Evolutionary conservation across 2,329 filamentous ascomycete species (phyloP), one percentile per base, ranked within the genome.

Genomic region (Cladophialophora chaetospira): DNA sequence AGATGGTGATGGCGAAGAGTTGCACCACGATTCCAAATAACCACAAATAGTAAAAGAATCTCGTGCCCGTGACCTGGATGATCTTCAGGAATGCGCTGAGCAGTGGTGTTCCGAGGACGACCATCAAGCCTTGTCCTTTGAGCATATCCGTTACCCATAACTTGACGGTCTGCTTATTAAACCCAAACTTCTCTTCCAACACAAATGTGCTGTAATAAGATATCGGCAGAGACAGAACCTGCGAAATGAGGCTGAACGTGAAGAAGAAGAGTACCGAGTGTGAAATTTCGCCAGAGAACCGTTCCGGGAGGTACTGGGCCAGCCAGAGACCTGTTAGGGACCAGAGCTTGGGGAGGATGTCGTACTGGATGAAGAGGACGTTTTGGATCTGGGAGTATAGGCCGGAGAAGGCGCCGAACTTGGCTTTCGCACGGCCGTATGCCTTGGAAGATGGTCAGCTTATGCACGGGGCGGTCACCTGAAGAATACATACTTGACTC

Each of bases 11-110:
- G 76, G 90, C 92, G 72, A 94, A 93, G 62, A 97, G 82, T 76
- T 97, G 94, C 36, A 99, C 84, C 56, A 84, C 87, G 59, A 96
- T 86, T 66, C 89, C 88, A 69, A 99, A 97, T 58, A 94, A 76
- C 92, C 93, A 99, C 55, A 99, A 85, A 73, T 97, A 99, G 78
- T 95, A 96, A 81, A 97, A 97, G 82, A 99, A 99, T 70, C 87
- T 84, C 70, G 88, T 89, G 64, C 94, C 94, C 10, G 95, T 97
- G 77, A 88, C 89, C 75, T 96, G 88, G 68, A 99, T 88, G 70
- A 99, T 99, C 72, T 89, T 85, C 69, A 97, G 83, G 79, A 99
- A 95, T 38, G 87, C 94, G 64, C 90, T 89, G 62, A 97, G 88
- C 66, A 99, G 88, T 0, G 95, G 94, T 49, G 91, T 86, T 59